Base-by-base conservation (phyloP, 306 rosid species). In the Prunus mira region DNA sequence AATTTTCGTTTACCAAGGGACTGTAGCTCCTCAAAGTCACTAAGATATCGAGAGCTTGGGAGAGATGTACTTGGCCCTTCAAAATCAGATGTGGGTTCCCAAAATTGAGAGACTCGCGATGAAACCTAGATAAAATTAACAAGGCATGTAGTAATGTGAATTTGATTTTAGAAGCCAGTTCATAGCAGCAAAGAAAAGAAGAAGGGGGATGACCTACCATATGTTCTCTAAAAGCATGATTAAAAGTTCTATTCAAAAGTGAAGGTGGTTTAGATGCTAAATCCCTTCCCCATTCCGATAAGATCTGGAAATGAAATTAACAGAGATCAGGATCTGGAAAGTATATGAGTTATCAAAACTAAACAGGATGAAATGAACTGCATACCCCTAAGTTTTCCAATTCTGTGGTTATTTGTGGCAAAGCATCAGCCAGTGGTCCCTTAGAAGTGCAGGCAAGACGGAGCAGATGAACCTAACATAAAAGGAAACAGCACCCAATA, bases 21-120 rank as follows among this genome's bases (percentile, higher is more conserved):
- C 20, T 74, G 87, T 84, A 91, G 88, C 91, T 90, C 97, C 90
- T 94, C 98, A 81, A 94, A 94, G 85, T 94, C 98, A 87, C 84
- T 92, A 77, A 92, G 84, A 88, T 92, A 94, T 54, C 98, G 88
- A 83, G 98, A 94, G 82, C 89, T 89, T 22, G 72, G 87, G 46
- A 83, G 83, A 78, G 87, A 79, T 73, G 90, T 76, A 68, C 80
- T 79, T 72, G 93, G 81, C 76, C 85, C 88, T 67, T 87, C 97
- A 81, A 85, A 73, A 81, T 84, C 96, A 85, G 93, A 81, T 4
- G 77, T 54, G 58, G 89, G 86, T 67, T 86, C 91, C 98, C 97
- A 92, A 79, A 94, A 89, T 74, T 89, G 83, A 72, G 96, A 88
- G 77, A 86, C 47, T 69, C 74, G 81, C 9, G 97, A 85, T 71